These are phyloP conservation scores for Wickerhamomyces hampshirensis DNA, from an alignment of 805 yeast genomes.

Conservation along the genomic window DNA sequence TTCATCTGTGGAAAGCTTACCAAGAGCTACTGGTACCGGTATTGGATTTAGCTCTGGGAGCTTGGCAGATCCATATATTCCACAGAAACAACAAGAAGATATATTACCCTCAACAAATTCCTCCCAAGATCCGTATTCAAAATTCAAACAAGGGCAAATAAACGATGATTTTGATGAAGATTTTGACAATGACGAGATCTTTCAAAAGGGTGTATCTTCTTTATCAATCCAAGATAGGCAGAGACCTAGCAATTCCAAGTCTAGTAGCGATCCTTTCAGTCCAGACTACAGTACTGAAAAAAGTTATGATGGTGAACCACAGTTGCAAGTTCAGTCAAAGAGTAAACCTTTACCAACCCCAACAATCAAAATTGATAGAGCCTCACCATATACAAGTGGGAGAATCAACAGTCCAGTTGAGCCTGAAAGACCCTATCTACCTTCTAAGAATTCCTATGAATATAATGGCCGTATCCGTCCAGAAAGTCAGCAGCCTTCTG, in stretches of 20 bases:
- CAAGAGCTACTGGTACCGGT: constrained; percentile 14
- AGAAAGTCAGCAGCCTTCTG: background rate
- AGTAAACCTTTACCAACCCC: constrained; percentile 15
- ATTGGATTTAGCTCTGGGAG: constrained; percentile 6
- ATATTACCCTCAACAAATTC: constrained; percentile 1
- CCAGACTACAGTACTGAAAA: constrained; percentile 20
- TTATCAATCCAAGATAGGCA: constrained; percentile 9
- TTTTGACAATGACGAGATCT: constrained; percentile 25
- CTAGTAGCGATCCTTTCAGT: constrained; percentile 23
- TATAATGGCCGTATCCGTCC: constrained; percentile 1
- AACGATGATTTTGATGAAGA: constrained; percentile 21
- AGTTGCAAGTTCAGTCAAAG: constrained; percentile 10
- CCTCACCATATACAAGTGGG: constrained; percentile 18
- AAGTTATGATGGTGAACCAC: constrained; percentile 16
- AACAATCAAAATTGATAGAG: constrained; percentile 11
- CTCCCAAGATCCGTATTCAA: constrained; percentile 12
- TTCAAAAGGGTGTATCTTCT: constrained; percentile 22
- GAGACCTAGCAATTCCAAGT: background rate
- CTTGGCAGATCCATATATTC: constrained; percentile 12
- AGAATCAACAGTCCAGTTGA: constrained; percentile 17
- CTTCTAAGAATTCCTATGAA: constrained; percentile 2
- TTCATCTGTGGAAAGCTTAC: constrained; percentile 5
- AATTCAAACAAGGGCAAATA: constrained; percentile 2
- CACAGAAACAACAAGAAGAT: constrained; percentile 1
- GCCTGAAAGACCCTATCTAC: constrained; percentile 1